Evolutionary conservation across 1,139 yeast genomes (phyloP).

Genomic region (Geotrichum macrosporum): DNA sequence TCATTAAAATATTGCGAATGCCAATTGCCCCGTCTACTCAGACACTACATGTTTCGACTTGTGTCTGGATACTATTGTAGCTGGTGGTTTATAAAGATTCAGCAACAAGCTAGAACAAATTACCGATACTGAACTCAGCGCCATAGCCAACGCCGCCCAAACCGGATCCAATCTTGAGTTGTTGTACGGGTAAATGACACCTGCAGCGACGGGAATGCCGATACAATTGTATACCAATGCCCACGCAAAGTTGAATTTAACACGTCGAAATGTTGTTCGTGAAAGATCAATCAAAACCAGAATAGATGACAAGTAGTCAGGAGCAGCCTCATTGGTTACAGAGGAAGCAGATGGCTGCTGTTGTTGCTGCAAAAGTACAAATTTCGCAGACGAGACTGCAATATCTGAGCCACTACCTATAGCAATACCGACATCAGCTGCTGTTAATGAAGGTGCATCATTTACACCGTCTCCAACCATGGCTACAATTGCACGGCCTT

Average conservation of each 20-base stretch:
- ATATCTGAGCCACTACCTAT: constrained; percentile 49
- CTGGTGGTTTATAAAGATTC: constrained; percentile 33
- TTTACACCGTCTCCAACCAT: constrained; percentile 52
- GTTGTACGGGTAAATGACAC: constrained; percentile 71
- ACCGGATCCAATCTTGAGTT: constrained; percentile 71
- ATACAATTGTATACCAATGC: constrained; percentile 78
- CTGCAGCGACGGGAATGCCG: constrained; percentile 93
- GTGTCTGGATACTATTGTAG: not conserved
- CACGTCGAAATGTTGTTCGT: constrained; percentile 60
- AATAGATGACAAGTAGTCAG: constrained; percentile 46
- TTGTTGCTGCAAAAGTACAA: constrained; percentile 44
- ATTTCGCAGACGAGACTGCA: constrained; percentile 52
- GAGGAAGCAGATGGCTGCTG: too few relatives aligned
- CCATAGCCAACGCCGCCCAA: constrained; percentile 88
- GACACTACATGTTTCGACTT: too few relatives aligned
- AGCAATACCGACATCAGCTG: constrained; percentile 50
- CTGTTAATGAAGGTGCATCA: constrained; percentile 48
- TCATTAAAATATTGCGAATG: too few relatives aligned
- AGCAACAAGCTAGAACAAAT: constrained; percentile 70
- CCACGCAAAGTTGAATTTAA: constrained; percentile 78
- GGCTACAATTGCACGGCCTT: constrained; percentile 42
- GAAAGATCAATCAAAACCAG: constrained; percentile 68
- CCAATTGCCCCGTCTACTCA: too few relatives aligned
- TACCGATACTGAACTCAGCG: constrained; percentile 83
- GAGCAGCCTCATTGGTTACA: too few relatives aligned